Conservation (phyloP, 2,329 filamentous ascomycete species). For the Sporothrix phasma region DNA sequence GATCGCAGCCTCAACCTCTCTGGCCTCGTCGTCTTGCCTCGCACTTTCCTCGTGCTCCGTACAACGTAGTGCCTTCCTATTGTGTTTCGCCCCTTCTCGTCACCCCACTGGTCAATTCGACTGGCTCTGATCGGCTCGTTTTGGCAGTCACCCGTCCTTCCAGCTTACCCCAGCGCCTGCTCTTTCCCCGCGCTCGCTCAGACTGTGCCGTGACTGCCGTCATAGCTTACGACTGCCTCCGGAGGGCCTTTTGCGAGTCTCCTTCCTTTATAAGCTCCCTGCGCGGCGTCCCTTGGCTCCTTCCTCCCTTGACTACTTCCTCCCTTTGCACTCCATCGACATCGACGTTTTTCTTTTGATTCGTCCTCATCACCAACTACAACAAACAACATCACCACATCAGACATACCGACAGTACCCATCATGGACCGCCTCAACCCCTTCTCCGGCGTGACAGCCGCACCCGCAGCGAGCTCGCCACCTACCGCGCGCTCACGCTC, state of each 20-base stretch:
- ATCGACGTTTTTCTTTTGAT: too few species aligned
- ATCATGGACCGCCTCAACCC: slow-evolving; percentile 46
- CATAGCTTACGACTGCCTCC: slow-evolving; percentile 4
- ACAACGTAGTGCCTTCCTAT: too few species aligned
- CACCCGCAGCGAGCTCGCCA: slow-evolving; percentile 47
- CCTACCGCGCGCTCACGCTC: slow-evolving; percentile 67
- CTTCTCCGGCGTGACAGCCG: slow-evolving; percentile 63
- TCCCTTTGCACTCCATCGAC: too few species aligned
- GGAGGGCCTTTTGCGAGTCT: background rate
- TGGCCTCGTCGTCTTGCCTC: too few species aligned
- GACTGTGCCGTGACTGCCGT: background rate
- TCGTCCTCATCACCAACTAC: background rate
- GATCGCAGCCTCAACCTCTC: too few species aligned
- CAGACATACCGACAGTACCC: too few species aligned
- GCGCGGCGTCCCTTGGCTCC: background rate
- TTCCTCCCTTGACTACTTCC: background rate
- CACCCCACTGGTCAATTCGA: background rate
- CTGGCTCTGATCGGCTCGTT: background rate
- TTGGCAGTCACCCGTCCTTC: background rate
- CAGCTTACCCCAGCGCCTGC: background rate
- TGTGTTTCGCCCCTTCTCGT: background rate
- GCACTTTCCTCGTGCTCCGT: too few species aligned
- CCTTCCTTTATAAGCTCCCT: background rate
- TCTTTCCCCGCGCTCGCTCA: slow-evolving; percentile 7
- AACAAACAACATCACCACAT: too few species aligned